A percentile compares a stretch with the other conserved stretches of the same genome.
Conservation (phyloP, 345 rosid genomes). For the Acer negundo region DNA sequence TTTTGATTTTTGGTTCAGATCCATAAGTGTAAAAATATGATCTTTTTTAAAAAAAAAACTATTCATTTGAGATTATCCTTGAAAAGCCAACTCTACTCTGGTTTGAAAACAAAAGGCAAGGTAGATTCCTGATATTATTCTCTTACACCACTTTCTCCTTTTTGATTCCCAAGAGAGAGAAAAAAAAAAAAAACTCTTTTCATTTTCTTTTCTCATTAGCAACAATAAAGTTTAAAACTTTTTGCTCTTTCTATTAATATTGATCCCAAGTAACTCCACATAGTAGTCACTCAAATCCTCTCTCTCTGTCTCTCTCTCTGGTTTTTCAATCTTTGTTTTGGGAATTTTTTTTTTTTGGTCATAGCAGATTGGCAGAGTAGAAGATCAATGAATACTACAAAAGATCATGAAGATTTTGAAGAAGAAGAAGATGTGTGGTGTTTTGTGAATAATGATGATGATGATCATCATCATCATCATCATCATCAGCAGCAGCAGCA, state of each 20-base stretch:
- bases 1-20: slow-evolving; percentile 1
- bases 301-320: neutral
- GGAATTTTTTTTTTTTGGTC: neutral
- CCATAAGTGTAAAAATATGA: neutral
- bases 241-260: slow-evolving; percentile 30
- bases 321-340: slow-evolving; percentile 2
- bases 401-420: slow-evolving; percentile 59
- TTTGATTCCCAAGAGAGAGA: slow-evolving; percentile 35
- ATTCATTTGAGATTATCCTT: slow-evolving; percentile 22
- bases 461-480: no score
- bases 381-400: no score
- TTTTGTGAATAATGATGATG: slow-evolving; percentile 38
- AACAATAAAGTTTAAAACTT: neutral
- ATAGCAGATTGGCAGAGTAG: slow-evolving; percentile 41
- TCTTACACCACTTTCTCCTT: slow-evolving; percentile 24
- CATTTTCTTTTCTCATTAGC: slow-evolving; percentile 15
- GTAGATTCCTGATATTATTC: slow-evolving; percentile 55
- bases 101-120: slow-evolving; percentile 39
- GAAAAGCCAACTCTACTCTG: slow-evolving; percentile 20
- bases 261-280: neutral
- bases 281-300: slow-evolving; percentile 4
- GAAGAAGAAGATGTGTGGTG: slow-evolving; percentile 85
- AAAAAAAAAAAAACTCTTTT: slow-evolving; percentile 15
- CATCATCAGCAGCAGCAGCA: no score
- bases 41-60: no score